These are phyloP conservation scores for Arxiozyma slooffiae DNA, from an alignment of 1,139 yeast species.

Conservation along the genomic window DNA sequence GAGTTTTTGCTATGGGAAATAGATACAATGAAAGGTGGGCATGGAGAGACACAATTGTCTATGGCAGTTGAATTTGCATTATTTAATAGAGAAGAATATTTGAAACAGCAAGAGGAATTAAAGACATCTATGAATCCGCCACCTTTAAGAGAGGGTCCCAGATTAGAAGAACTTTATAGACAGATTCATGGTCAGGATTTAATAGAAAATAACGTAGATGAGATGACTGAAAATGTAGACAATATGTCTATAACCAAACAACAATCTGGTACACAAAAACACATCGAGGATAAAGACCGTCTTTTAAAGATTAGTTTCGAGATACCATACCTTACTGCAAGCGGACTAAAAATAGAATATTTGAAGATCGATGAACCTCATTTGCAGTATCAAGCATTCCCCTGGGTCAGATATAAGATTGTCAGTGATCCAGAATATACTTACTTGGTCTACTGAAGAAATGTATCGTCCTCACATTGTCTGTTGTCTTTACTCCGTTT, in stretches of 20 bases:
- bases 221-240: background rate
- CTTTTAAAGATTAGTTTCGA: constrained; percentile 53
- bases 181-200: constrained; percentile 19
- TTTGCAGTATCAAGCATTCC: constrained; percentile 63
- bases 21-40: constrained; percentile 37
- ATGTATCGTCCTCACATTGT: background rate
- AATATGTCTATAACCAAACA: background rate
- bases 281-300: constrained; percentile 30
- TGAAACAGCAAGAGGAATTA: constrained; percentile 42
- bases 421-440: constrained; percentile 39
- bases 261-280: background rate
- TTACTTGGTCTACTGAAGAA: constrained; percentile 16
- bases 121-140: constrained; percentile 35
- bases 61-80: constrained; percentile 59
- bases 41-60: constrained; percentile 45
- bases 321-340: constrained; percentile 57
- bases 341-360: constrained; percentile 65
- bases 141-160: constrained; percentile 31
- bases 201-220: constrained; percentile 11
- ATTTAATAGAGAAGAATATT: constrained; percentile 42
- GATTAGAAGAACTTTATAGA: constrained; percentile 30
- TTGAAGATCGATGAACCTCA: constrained; percentile 60
- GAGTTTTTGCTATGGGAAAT: constrained; percentile 55
- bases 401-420: constrained; percentile 71
- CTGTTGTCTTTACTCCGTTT: background rate